A percentile compares a stretch with the other conserved stretches of the same genome.
phyloP scores from a whole-genome alignment of 2,329 filamentous ascomycete species.

The Chaetomium globosum region DNA sequence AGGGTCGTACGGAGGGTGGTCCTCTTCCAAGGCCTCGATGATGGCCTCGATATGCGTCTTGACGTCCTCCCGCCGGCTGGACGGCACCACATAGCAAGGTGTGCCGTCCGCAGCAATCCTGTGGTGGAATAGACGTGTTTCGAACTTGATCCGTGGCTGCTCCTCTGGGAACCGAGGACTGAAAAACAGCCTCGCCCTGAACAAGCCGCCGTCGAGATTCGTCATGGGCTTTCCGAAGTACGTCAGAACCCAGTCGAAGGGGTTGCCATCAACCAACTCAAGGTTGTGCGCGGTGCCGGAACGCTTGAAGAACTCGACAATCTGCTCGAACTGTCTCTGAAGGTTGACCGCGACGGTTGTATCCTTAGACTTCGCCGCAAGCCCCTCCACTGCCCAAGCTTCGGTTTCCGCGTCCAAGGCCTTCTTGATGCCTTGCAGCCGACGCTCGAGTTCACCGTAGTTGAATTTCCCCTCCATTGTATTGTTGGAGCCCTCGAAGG shows the following conservation, averaged over 20 bases:
- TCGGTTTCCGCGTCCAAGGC: slow-evolving; percentile 72
- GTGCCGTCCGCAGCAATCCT: slow-evolving; percentile 79
- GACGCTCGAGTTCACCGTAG: slow-evolving; percentile 71
- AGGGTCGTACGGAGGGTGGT: slow-evolving; percentile 85
- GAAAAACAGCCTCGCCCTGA: slow-evolving; percentile 76
- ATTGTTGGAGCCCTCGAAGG: slow-evolving; percentile 78
- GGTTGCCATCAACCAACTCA: slow-evolving; percentile 76
- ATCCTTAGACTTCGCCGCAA: slow-evolving; percentile 64
- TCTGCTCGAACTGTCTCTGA: slow-evolving; percentile 81
- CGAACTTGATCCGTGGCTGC: slow-evolving; percentile 79
- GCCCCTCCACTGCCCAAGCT: slow-evolving; percentile 71
- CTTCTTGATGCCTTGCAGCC: slow-evolving; percentile 69
- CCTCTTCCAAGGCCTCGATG: slow-evolving; percentile 81
- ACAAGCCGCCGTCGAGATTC: slow-evolving; percentile 87
- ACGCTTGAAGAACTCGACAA: slow-evolving; percentile 72
- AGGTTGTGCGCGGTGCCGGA: slow-evolving; percentile 74
- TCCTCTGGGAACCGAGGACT: slow-evolving; percentile 85
- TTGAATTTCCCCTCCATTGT: slow-evolving; percentile 85
- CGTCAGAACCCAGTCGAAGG: slow-evolving; percentile 84
- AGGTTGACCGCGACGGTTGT: slow-evolving; percentile 78
- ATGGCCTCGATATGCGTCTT: slow-evolving; percentile 82
- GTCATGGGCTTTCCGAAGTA: slow-evolving; percentile 93
- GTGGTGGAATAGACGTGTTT: slow-evolving; percentile 84
- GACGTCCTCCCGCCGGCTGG: slow-evolving; percentile 69
- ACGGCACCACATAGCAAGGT: slow-evolving; percentile 75